Conservation (phyloP, 768 basidiomycete genomes). For the Trametes elegans region DNA sequence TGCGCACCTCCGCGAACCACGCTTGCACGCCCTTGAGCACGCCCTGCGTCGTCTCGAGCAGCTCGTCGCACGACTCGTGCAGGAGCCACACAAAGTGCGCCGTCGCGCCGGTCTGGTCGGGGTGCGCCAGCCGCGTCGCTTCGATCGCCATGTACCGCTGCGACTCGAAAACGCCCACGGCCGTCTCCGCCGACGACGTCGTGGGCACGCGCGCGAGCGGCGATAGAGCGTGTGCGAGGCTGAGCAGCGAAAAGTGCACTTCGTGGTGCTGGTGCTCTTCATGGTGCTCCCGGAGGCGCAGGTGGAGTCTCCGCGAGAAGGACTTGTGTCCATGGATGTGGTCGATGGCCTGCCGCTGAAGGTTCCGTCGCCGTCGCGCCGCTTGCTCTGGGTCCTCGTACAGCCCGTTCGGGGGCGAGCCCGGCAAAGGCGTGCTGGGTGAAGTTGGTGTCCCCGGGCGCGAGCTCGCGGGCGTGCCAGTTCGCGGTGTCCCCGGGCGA, state of each 20-base stretch:
- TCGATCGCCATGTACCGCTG: conserved; percentile 71
- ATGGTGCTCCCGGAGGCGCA: conserved; percentile 15
- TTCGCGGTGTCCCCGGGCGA: conserved; percentile 41
- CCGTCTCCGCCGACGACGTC: conserved; percentile 37
- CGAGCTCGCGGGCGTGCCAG: conserved; percentile 37
- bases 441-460: conserved; percentile 33
- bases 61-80: conserved; percentile 49
- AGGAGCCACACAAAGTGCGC: conserved; percentile 45
- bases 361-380: conserved; percentile 1
- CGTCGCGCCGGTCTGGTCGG: conserved; percentile 42
- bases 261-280: conserved; percentile 21
- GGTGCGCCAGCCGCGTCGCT: conserved; percentile 49
- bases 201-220: conserved; percentile 12
- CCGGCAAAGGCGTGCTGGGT: background rate
- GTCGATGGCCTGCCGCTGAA: conserved; percentile 2
- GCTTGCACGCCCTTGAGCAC: conserved; percentile 41
- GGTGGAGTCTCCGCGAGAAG: conserved; percentile 21
- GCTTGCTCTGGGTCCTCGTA: background rate
- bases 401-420: background rate
- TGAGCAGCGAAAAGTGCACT: conserved; percentile 28
- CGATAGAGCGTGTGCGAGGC: conserved; percentile 23
- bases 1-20: conserved; percentile 48
- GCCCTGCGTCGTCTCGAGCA: conserved; percentile 44
- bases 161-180: conserved; percentile 73
- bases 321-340: conserved; percentile 9